Evolutionary conservation across 2,329 filamentous ascomycete species (phyloP), one percentile per base, ranked within the genome.

Genomic region (Calonectria hongkongensis): DNA sequence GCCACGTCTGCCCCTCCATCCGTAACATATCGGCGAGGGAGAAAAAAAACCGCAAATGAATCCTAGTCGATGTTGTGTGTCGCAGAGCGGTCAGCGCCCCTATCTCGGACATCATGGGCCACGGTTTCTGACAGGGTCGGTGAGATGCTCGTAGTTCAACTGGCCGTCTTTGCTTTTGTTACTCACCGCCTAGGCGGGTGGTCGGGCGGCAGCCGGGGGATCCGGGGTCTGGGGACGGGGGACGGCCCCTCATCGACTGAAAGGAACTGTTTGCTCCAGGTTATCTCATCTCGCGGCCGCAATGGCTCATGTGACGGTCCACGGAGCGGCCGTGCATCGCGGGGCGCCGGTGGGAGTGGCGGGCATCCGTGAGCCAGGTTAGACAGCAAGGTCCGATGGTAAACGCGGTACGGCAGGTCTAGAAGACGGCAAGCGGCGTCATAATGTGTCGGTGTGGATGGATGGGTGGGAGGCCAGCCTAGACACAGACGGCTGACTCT

Each of bases 281-380:
- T 70, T 67, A 73, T 76, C 70, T 75, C 72, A 78, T 74, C 74
- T 76, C 74, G 76, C 76, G 76, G 77, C 73, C 50, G 67, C 64
- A 69, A 65, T 58, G 66, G 72, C 79, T 80, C 79, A 80, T 79
- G 77, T 79, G 77, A 80, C 78, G 73, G 62, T 54, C 74, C 36
- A 62, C 64, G 48, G 70, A 75, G 43, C 50, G 76, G 54, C 73
- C 66, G 64, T 78, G 71, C 71, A 75, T 73, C 72, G 71, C 72
- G 65, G 73, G 73, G 72, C 62, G 70, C 51, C 36, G 50, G 69
- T 50, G 56, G 66, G 73, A 68, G 71, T 73, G 63, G 50, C 56
- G 67, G 71, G 56, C 27, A 58, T 47, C 66, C 51, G 68, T 68
- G 73, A 48, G 58, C 60, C 39, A 36, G 54, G 72, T 66, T 66